These are phyloP conservation scores for Physcia stellaris DNA, from an alignment of 495 filamentous ascomycete species.

Conservation along the genomic window DNA sequence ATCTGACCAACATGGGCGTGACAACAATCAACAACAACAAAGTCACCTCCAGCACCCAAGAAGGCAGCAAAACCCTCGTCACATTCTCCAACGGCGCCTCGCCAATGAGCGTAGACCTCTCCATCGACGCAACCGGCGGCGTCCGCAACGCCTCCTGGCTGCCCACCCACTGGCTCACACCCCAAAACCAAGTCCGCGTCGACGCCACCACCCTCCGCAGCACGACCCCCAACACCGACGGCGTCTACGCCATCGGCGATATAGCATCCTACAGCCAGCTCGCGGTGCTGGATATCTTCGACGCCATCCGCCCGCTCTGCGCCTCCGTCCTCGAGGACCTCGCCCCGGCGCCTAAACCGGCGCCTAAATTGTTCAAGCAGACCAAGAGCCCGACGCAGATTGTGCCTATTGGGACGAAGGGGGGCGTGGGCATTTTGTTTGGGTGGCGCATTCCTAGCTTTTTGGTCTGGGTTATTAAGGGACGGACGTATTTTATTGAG, in stretches of 20 bases:
- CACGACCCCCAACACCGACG: slow-evolving; percentile 8
- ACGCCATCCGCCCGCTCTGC: slow-evolving; percentile 1
- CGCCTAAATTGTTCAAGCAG: slow-evolving; percentile 12
- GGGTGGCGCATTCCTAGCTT: slow-evolving; percentile 19
- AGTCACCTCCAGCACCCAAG: slow-evolving; percentile 16
- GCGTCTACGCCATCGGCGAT: slow-evolving; percentile 42
- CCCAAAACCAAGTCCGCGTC: slow-evolving; percentile 29
- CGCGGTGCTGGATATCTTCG: slow-evolving; percentile 9
- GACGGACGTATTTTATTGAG: slow-evolving; percentile 13
- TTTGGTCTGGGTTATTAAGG: slow-evolving; percentile 13
- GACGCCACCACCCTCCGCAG: slow-evolving; percentile 25
- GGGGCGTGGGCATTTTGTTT: slow-evolving; percentile 16
- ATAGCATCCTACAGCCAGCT: slow-evolving; percentile 17
- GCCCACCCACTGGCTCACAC: slow-evolving; percentile 27
- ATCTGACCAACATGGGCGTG: slow-evolving; percentile 39
- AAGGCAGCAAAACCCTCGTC: slow-evolving; percentile 7
- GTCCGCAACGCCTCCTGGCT: slow-evolving; percentile 42
- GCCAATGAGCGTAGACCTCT: slow-evolving; percentile 30
- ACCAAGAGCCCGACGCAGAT: slow-evolving; percentile 20
- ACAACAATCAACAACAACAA: slow-evolving; percentile 25
- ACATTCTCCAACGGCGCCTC: slow-evolving; percentile 10
- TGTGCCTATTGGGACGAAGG: slow-evolving; percentile 16
- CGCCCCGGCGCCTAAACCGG: background rate
- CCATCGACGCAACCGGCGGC: slow-evolving; percentile 43
- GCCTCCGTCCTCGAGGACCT: slow-evolving; percentile 12